Evolutionary conservation across 2,329 filamentous ascomycete species (phyloP).

Genomic region (Claviceps digitariae): DNA sequence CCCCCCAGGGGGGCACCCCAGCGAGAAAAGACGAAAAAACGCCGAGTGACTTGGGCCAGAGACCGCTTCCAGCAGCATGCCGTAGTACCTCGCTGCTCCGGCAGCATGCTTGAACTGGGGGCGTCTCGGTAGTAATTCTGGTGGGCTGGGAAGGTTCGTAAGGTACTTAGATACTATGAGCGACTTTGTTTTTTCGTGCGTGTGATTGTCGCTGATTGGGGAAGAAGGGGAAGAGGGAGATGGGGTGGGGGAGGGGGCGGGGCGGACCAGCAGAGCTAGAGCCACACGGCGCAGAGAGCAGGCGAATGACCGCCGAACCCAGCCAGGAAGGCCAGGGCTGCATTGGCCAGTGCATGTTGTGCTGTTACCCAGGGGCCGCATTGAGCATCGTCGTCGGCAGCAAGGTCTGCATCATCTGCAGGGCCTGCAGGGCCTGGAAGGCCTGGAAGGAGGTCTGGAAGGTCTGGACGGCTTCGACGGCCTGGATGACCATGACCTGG

Average conservation of each 20-base stretch:
- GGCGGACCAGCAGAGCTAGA: not conserved
- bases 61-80: not conserved
- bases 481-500: not conserved
- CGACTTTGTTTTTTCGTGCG: constrained; percentile 1
- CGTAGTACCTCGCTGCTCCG: constrained; percentile 2
- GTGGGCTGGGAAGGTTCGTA: too few relatives aligned
- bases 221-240: not conserved
- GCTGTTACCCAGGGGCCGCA: not conserved
- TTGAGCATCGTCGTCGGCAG: not conserved
- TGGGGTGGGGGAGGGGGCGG: not conserved
- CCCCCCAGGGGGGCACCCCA: too few relatives aligned
- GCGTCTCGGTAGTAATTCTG: not conserved
- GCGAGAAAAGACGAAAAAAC: not conserved
- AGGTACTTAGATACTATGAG: constrained; percentile 1
- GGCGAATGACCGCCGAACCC: not conserved
- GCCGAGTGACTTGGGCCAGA: not conserved
- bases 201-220: not conserved
- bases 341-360: not conserved
- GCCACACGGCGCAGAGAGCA: not conserved
- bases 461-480: not conserved
- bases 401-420: not conserved
- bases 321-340: not conserved
- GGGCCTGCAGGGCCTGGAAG: not conserved
- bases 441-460: not conserved
- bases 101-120: not conserved